These are phyloP conservation scores for Fusarium coffeatum DNA, from an alignment of 2,329 filamentous ascomycete genomes.

Conservation along the genomic window DNA sequence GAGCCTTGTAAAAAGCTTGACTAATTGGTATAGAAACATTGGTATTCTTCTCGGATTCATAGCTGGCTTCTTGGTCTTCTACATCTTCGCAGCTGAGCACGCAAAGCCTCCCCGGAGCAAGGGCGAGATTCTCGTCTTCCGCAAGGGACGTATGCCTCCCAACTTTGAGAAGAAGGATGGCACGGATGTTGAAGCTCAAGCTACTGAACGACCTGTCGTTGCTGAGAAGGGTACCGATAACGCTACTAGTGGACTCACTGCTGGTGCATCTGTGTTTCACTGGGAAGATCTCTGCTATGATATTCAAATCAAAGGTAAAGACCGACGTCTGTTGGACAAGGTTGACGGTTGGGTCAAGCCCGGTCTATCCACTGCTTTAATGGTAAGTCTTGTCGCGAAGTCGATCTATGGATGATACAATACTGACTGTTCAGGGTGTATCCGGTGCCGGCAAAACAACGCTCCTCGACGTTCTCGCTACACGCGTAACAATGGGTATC, in stretches of 20 bases:
- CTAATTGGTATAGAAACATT: constrained; percentile 63
- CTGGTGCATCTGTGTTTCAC: constrained; percentile 65
- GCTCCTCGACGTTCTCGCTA: constrained; percentile 77
- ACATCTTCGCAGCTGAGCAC: constrained; percentile 72
- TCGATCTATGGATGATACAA: rapidly evolving
- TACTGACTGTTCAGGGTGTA: constrained; percentile 59
- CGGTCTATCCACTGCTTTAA: constrained; percentile 72
- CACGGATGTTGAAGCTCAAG: constrained; percentile 54
- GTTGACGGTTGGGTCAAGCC: constrained; percentile 84
- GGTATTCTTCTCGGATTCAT: constrained; percentile 75
- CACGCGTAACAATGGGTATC: constrained; percentile 78
- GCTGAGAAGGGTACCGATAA: constrained; percentile 30
- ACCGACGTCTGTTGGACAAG: constrained; percentile 73
- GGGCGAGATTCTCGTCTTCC: constrained; percentile 77
- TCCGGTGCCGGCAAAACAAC: constrained; percentile 82
- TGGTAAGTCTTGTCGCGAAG: neutral
- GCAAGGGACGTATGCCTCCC: constrained; percentile 64
- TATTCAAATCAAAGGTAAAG: constrained; percentile 72
- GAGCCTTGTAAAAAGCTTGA: rapidly evolving
- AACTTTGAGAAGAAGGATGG: constrained; percentile 63
- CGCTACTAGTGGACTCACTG: neutral
- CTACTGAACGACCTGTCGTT: constrained; percentile 41
- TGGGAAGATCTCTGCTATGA: constrained; percentile 75
- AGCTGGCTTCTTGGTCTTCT: constrained; percentile 70
- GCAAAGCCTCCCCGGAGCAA: constrained; percentile 72